Evolutionary conservation across 306 rosid genomes (phyloP), one percentile per base, ranked within the genome.

Genomic region (Sicyos baderoa): DNA sequence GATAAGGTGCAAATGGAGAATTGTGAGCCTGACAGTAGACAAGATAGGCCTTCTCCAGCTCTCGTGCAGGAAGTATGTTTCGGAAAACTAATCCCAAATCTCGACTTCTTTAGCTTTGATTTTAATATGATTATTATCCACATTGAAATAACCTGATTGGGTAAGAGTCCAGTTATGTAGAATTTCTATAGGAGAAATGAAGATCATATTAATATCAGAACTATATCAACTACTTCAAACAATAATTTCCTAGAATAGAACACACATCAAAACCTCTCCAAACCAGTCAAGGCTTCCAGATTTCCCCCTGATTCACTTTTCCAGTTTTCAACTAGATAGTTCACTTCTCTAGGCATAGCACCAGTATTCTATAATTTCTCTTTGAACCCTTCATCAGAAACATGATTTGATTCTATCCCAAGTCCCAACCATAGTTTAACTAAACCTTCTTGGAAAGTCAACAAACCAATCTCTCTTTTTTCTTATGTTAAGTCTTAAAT

Each of bases 41-140:
- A 68, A 42, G 95, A 89, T 37, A 90, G 83, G 74, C 99, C 96
- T 62, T 82, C 89, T 75, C 99, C 97, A 10, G 84, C 87, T 16
- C 69, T 77, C 19, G 90, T 94, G 65, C 99, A 94, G 66, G 99
- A 94, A 94, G 98, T 88, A 82, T 50, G 75, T 27, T 71, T 48
- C 29, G 18, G 19, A 18, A 45, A 47, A 66, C 47, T 17, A 47
- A 44, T 12, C 40, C 40, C 47, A 19, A 15, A 9, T 49, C 54
- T 23, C 16, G 21, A 48, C 6, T 8, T 44, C 54, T 45, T 45
- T 47, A 21, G 14, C 40, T 65, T 65, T 45, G 37, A 65, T 45
- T 14, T 45, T 7, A 40, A 45, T 22, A 45, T 1, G 14, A 65
- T 65, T 19, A 64, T 11, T 17, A 18, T 62, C n/a, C 68, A 62